phyloP scores from a whole-genome alignment of 352 stramenopile genomes.

The Phytophthora podocarpi region DNA sequence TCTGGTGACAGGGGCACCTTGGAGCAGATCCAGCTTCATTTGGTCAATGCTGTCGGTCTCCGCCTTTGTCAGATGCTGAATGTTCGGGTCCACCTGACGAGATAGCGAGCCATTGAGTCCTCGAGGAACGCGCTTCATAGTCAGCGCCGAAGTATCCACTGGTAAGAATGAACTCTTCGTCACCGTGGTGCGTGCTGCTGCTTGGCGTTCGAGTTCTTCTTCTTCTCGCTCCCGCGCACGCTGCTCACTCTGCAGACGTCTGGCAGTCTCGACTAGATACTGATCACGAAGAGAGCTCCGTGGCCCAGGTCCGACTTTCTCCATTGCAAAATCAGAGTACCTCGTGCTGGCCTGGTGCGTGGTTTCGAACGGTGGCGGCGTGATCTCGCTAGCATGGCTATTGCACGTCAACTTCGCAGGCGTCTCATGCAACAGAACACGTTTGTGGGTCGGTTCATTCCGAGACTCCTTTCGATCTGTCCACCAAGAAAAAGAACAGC shows the following conservation, averaged over 20 bases:
- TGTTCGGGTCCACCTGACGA: conserved; percentile 51
- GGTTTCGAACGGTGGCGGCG: conserved; percentile 51
- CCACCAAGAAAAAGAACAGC: not conserved
- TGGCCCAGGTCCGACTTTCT: conserved; percentile 33
- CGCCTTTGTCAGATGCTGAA: conserved; percentile 65
- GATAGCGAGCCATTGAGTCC: conserved; percentile 51
- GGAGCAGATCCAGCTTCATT: conserved; percentile 64
- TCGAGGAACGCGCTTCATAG: conserved; percentile 47
- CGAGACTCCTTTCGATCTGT: conserved; percentile 50
- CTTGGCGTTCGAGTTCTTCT: conserved; percentile 28
- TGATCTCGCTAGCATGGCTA: conserved; percentile 33
- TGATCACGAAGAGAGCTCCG: conserved; percentile 52
- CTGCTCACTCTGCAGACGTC: conserved; percentile 42
- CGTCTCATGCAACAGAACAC: conserved; percentile 52
- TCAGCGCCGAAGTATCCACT: conserved; percentile 37
- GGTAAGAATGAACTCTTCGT: conserved; percentile 47
- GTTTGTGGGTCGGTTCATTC: conserved; percentile 52
- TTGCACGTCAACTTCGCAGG: conserved; percentile 30
- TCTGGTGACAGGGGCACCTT: conserved; percentile 50
- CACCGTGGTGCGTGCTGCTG: conserved; percentile 27
- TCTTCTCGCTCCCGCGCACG: conserved; percentile 32
- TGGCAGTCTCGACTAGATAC: conserved; percentile 48
- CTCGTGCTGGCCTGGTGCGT: conserved; percentile 58
- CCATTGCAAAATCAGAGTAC: conserved; percentile 50
- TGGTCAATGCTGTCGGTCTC: conserved; percentile 79